phyloP scores from a whole-genome alignment of 140 eudicot genomes.

The Flaveria floridana region DNA sequence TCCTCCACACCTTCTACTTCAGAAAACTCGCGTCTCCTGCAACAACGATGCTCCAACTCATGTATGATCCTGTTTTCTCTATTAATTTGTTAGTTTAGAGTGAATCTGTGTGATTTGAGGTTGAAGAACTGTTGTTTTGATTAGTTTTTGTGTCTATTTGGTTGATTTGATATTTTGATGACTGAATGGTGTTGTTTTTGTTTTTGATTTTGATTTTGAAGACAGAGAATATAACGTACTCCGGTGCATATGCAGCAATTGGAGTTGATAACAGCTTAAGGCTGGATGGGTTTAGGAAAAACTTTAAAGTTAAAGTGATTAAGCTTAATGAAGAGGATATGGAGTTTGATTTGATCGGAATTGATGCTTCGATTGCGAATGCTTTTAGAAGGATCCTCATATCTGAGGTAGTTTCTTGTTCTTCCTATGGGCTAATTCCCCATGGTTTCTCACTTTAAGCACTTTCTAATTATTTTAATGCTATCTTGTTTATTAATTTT shows the following conservation, averaged over 20 bases:
- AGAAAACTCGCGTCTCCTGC: slow-evolving; percentile 77
- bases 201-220: slow-evolving; percentile 30
- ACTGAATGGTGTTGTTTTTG: not conserved
- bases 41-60: slow-evolving; percentile 75
- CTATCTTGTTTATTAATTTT: not conserved
- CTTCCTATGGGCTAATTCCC: not conserved
- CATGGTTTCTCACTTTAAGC: not conserved
- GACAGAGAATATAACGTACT: slow-evolving; percentile 78
- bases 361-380: slow-evolving; percentile 86
- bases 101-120: not conserved
- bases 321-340: slow-evolving; percentile 60
- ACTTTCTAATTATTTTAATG: not conserved
- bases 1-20: slow-evolving; percentile 70
- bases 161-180: slow-evolving; percentile 11
- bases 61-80: slow-evolving; percentile 35
- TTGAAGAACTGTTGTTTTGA: not conserved
- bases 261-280: slow-evolving; percentile 83
- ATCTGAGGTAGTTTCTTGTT: slow-evolving; percentile 57
- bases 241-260: slow-evolving; percentile 83
- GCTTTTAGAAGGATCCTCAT: slow-evolving; percentile 89
- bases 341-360: slow-evolving; percentile 92
- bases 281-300: slow-evolving; percentile 55
- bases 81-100: not conserved
- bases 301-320: slow-evolving; percentile 60
- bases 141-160: not conserved